phyloP scores from a whole-genome alignment of 805 yeast genomes.

The Saccharomyces jurei region DNA sequence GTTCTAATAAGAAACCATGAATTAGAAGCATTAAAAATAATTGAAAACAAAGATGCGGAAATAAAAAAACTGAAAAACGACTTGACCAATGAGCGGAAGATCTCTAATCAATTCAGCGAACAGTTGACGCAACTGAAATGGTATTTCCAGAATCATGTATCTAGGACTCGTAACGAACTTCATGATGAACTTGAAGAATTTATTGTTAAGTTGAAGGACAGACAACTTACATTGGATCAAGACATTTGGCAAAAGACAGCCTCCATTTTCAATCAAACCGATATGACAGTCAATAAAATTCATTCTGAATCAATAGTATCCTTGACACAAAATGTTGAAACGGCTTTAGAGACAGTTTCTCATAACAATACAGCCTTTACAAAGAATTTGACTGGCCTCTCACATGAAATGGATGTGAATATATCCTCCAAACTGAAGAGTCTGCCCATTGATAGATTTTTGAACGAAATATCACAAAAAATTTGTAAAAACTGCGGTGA shows the following conservation, averaged over 20 bases:
- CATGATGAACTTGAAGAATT: background rate
- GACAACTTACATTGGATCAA: background rate
- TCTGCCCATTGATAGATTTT: background rate
- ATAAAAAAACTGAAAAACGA: constrained; percentile 7
- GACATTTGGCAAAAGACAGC: background rate
- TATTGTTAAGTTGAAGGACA: background rate
- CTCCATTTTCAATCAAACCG: background rate
- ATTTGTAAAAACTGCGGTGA: background rate
- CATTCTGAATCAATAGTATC: background rate
- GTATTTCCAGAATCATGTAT: constrained; percentile 10
- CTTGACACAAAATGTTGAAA: background rate
- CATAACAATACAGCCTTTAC: background rate
- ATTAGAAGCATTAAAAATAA: background rate
- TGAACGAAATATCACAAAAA: background rate
- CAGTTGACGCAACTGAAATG: constrained; percentile 5
- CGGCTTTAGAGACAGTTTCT: background rate
- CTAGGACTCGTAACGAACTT: constrained; percentile 4
- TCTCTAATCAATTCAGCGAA: constrained; percentile 3
- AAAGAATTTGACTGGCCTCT: background rate
- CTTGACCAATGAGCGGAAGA: constrained; percentile 6
- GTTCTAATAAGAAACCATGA: background rate
- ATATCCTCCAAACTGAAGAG: background rate
- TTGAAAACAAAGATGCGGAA: background rate
- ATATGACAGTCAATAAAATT: background rate
- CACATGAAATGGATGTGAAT: background rate